Base-by-base conservation (phyloP, 2,329 filamentous ascomycete species). In the Macrophomina pseudophaseolina region DNA sequence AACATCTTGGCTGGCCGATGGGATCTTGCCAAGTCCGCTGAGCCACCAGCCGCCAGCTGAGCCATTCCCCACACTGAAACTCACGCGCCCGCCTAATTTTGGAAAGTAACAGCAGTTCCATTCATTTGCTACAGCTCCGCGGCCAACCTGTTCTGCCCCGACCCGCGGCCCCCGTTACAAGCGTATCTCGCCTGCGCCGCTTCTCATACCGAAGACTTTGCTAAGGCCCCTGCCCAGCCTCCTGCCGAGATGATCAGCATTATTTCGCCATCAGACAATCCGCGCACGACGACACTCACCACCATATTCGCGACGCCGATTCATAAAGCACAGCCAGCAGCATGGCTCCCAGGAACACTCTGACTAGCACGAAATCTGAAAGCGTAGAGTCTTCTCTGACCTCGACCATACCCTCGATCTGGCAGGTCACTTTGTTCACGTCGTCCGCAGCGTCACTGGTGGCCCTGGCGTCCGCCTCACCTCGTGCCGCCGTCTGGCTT, bases 191-290 rank as follows among this genome's bases (percentile, higher is more conserved):
- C 56, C 38, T 42, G 53, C 33, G n/a, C 33, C 28, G n/a, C 51
- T 18, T 4, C 51, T 14, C 6, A 12, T 16, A 3, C n/a, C 7
- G 53, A 42, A 28, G 53, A 42, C 2, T 23, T 42, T 40, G 54
- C 56, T 32, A 46, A 59, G 40, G 56, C 56, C 56, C 56, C 56
- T 59, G 56, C 56, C 38, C 40, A 59, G 56, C 23, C 56, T 59
- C 40, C 56, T 59, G 40, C 56, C 40, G 40, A 46, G 56, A 23
- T 28, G 56, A 59, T 59, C 56, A 59, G 56, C 56, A 48, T 16
- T 23, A 48, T 48, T 46, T 8, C 56, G 6, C 28, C 38, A 30
- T 5, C 40, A 33, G 8, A 23, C 8, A 28, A 11, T 6, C 12
- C 9, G 8, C 40, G 38, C 18, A 23, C 38, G 14, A 23, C 38